Evolutionary conservation across 2,329 filamentous ascomycete species (phyloP).

Genomic region (Leptographium procerum): DNA sequence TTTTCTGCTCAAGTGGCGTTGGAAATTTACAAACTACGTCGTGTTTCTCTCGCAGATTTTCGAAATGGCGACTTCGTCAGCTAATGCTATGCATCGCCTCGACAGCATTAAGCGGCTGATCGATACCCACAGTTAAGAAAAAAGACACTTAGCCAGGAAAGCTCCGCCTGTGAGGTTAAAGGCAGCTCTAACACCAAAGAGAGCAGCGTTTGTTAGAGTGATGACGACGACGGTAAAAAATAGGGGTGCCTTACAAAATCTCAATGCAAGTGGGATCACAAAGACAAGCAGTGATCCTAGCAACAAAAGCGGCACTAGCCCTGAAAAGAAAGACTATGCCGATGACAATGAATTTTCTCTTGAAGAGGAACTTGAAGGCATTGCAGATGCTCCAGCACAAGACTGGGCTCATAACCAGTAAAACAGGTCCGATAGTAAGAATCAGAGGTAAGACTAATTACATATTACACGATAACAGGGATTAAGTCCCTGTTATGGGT

Average conservation of each 20-base stretch:
- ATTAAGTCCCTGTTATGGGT: too few relatives aligned
- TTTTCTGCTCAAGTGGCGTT: background rate
- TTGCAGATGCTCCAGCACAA: constrained; percentile 6
- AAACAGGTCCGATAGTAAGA: too few relatives aligned
- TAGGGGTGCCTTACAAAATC: background rate
- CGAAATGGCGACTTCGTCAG: background rate
- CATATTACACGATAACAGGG: too few relatives aligned
- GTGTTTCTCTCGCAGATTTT: background rate
- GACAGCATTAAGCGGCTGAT: background rate
- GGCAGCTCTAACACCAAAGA: background rate
- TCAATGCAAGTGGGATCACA: too few relatives aligned
- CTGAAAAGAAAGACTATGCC: background rate
- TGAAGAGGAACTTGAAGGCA: constrained; percentile 12
- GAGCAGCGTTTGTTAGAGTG: background rate
- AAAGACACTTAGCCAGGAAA: background rate
- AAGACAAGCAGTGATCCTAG: too few relatives aligned
- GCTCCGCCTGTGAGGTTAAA: background rate
- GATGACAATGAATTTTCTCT: constrained; percentile 7
- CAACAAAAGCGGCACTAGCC: too few relatives aligned
- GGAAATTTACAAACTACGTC: too few relatives aligned
- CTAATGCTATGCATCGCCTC: background rate
- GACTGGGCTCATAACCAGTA: too few relatives aligned
- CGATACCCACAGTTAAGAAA: background rate
- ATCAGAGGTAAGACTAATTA: too few relatives aligned
- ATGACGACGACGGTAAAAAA: background rate